Evolutionary conservation across 805 yeast species (phyloP).

Genomic region (Hemisphaericaspora nanyangensis): DNA sequence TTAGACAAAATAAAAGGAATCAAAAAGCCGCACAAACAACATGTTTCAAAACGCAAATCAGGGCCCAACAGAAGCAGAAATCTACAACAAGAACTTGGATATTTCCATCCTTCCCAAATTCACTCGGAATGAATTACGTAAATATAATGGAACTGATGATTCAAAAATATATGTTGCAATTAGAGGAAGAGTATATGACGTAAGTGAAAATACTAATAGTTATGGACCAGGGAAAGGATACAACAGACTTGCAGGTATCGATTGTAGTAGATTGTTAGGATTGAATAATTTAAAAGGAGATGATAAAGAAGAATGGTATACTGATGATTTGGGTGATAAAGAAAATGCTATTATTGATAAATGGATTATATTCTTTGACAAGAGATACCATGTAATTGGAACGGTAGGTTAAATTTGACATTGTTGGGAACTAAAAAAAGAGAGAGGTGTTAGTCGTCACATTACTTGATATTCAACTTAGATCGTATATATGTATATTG

Average conservation of each 20-base stretch:
- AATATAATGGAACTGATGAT: slow-evolving; percentile 27
- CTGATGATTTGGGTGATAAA: slow-evolving; percentile 50
- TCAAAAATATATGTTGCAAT: slow-evolving; percentile 64
- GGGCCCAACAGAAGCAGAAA: slow-evolving; percentile 20
- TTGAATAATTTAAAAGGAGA: slow-evolving; percentile 43
- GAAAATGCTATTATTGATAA: slow-evolving; percentile 64
- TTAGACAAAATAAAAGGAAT: no score
- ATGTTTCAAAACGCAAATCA: no score
- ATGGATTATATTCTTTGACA: slow-evolving; percentile 66
- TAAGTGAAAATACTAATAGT: slow-evolving; percentile 56
- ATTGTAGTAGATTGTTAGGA: slow-evolving; percentile 74
- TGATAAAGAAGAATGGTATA: slow-evolving; percentile 35
- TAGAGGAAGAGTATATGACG: slow-evolving; percentile 77
- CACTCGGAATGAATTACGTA: slow-evolving; percentile 30
- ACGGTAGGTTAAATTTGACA: slow-evolving; percentile 12
- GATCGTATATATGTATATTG: no score
- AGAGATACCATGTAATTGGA: slow-evolving; percentile 37
- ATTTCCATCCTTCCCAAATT: slow-evolving; percentile 26
- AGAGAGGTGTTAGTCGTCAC: no score
- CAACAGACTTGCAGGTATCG: slow-evolving; percentile 69
- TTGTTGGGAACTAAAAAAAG: background rate
- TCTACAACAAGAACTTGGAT: slow-evolving; percentile 28
- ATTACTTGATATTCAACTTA: no score
- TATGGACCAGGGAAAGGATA: slow-evolving; percentile 80
- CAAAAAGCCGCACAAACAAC: no score